Evolutionary conservation across 2,329 filamentous ascomycete species (phyloP), one percentile per base, ranked within the genome.

Genomic region (Paraphoma chrysanthemicola): DNA sequence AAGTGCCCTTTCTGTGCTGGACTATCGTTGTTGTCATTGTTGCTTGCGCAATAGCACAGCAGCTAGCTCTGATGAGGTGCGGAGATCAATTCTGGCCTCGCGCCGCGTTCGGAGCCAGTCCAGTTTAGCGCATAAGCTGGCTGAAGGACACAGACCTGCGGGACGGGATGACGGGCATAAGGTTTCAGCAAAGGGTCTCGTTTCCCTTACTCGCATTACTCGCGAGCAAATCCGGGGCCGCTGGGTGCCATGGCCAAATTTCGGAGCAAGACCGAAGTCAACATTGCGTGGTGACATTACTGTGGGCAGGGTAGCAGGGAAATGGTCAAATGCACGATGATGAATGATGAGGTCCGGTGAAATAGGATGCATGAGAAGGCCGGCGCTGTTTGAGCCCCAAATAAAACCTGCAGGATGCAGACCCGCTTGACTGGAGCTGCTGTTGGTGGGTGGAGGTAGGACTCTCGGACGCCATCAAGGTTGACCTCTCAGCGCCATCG

Each of bases 91-190:
- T 52, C 53, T 66, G 64, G 64, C 62, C 57, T 49, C 52, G 60
- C 59, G 60, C 67, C 62, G 63, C 50, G 53, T 62, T 65, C 65
- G 66, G 68, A 60, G 58, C 63, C 65, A 65, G 59, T 60, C 58
- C 69, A 67, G 68, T 53, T 59, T 70, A 67, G 68, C 54, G 67
- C 61, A 58, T 39, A 59, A 65, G 64, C 63, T 55, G 63, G 63
- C 58, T 59, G 62, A 58, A 63, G 54, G 53, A 68, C 63, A 66
- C 60, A 69, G 66, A 65, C 66, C 62, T 69, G 70, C 72, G 73
- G 71, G 73, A 76, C 67, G 67, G 67, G 67, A 72, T 75, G 73
- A 75, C 73, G 67, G 66, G 72, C 73, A 76, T 76, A 74, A 72
- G 59, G 67, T 74, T 72, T 71, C 63, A 50, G 58, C 56, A 72